Conservation (phyloP, 257 asterid species). For the Fraxinus americana region DNA sequence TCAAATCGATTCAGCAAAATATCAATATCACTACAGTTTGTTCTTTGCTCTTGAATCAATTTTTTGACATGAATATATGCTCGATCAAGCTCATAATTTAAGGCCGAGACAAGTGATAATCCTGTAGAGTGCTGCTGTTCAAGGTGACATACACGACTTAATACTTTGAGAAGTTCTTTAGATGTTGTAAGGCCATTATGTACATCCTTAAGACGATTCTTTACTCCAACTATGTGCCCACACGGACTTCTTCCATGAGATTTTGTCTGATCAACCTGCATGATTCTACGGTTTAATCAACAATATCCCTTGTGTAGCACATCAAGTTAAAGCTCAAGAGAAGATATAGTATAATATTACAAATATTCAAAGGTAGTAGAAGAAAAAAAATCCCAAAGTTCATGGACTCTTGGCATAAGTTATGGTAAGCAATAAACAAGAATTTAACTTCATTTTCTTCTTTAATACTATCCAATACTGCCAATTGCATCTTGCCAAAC, state of each 20-base stretch:
- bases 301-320: neutral
- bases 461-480: neutral
- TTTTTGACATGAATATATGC: slow-evolving; percentile 52
- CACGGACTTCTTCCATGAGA: slow-evolving; percentile 44
- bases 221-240: slow-evolving; percentile 37
- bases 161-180: slow-evolving; percentile 65
- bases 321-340: slow-evolving; percentile 19
- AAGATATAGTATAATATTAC: neutral
- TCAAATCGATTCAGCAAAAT: slow-evolving; percentile 56
- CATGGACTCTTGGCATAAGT: neutral
- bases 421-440: neutral
- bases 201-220: slow-evolving; percentile 68
- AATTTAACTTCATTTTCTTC: neutral
- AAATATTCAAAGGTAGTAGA: neutral
- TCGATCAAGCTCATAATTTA: slow-evolving; percentile 73
- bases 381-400: neutral
- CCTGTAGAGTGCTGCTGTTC: slow-evolving; percentile 61
- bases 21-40: slow-evolving; percentile 49
- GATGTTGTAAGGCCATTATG: slow-evolving; percentile 72
- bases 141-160: slow-evolving; percentile 53
- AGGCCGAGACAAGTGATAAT: slow-evolving; percentile 66
- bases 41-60: slow-evolving; percentile 59
- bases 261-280: slow-evolving; percentile 63
- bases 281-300: neutral
- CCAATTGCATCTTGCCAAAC: neutral